Evolutionary conservation across 139 green algal genomes (phyloP), one percentile per base, ranked within the genome.

Genomic region (Tetraselmis chui): DNA sequence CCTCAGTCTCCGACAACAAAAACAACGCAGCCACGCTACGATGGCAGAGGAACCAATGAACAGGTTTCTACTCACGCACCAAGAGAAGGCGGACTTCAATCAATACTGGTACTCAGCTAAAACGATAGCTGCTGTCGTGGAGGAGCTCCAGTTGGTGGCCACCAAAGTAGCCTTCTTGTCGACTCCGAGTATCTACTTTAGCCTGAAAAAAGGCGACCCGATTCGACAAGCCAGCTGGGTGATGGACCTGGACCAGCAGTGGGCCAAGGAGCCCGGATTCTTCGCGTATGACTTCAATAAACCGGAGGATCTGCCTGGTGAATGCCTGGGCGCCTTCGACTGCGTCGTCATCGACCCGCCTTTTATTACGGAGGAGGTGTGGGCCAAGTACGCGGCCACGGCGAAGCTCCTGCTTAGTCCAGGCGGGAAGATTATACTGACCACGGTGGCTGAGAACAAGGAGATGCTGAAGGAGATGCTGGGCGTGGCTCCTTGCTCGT

Each of bases 331-430:
- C 30, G 79, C 82, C 0, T 95, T 95, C 81, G 92, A 95, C 84
- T 88, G 80, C 27, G 86, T 93, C 0, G 85, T 94, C 29, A 94
- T 92, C 45, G 89, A 91, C 86, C 87, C 87, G 29, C 92, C 92
- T 1, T 95, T 95, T 85, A 94, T 95, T 85, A 94, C 90, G 18
- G 27, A 84, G 31, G 91, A 93, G 67, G 90, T 94, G 26, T 95
- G 92, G 92, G 80, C 84, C 29, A 87, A 91, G 76, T 95, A 95
- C 45, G 85, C 89, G 29, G 76, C 82, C 28, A 84, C 91, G 1
- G 83, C 88, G 0, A 86, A 85, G 74, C 81, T 92, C 45, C 85
- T 95, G 81, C 87, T 93, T 76, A 26, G 59, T 31, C 84, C 83
- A 28, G 87, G 83, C 75, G 85, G 86, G 75, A 93, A 91, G 76